These are phyloP conservation scores for Chrysanthemum makinoi DNA, from an alignment of 129 eudicot species.

Conservation along the genomic window DNA sequence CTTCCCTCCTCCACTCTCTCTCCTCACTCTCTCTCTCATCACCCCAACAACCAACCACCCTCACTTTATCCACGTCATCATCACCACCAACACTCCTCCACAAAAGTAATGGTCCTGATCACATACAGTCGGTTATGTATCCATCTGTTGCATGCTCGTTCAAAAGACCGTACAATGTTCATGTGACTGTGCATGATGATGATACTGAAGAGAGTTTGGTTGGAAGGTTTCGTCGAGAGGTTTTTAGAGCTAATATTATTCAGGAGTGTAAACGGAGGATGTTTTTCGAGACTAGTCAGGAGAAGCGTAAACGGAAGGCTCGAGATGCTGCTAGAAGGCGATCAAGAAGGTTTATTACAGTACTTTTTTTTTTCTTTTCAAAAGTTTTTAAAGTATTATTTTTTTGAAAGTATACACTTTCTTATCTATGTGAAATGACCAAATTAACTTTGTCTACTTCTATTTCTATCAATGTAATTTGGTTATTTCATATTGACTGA, in stretches of 20 bases:
- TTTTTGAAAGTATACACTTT: too few relatives aligned
- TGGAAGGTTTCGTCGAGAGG: constrained; percentile 50
- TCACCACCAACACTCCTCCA: background rate
- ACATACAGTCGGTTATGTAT: constrained; percentile 24
- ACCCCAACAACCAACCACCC: constrained; percentile 13
- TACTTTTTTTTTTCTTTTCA: too few relatives aligned
- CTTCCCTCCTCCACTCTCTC: constrained; percentile 32
- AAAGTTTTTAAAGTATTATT: too few relatives aligned
- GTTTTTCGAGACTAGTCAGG: constrained; percentile 51
- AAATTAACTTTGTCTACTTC: too few relatives aligned
- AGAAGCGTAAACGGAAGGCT: constrained; percentile 53
- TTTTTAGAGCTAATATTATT: constrained; percentile 41
- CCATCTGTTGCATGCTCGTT: constrained; percentile 39
- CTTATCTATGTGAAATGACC: too few relatives aligned
- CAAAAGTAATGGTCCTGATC: constrained; percentile 5
- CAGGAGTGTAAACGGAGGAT: constrained; percentile 56
- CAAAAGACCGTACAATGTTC: constrained; percentile 56
- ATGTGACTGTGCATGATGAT: constrained; percentile 42
- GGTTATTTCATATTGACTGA: too few relatives aligned
- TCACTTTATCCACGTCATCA: background rate
- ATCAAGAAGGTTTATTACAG: constrained; percentile 49
- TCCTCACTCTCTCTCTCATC: constrained; percentile 29
- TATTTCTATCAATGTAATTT: too few relatives aligned
- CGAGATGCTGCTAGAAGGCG: constrained; percentile 64
- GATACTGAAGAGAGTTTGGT: constrained; percentile 54